These are phyloP conservation scores for Rubia yunnanensis DNA, from an alignment of 257 asterid genomes.

Conservation along the genomic window DNA sequence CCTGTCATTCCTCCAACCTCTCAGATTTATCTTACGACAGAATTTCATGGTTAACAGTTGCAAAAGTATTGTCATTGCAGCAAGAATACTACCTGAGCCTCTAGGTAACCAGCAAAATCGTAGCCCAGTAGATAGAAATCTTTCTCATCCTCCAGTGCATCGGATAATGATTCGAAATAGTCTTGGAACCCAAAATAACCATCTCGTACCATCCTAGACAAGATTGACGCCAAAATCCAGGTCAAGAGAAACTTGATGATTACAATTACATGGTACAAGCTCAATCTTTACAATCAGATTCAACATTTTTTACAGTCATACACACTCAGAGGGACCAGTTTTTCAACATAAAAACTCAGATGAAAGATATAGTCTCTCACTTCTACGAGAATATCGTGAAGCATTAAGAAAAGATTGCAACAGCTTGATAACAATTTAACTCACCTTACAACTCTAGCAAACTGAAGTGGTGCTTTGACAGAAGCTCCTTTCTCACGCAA, in stretches of 20 bases:
- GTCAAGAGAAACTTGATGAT: not conserved
- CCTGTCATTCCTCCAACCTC: constrained; percentile 18
- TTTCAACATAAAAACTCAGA: not conserved
- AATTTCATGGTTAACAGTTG: not conserved
- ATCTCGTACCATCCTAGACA: constrained; percentile 41
- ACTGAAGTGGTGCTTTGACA: constrained; percentile 31
- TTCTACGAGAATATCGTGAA: not conserved
- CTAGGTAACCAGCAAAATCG: constrained; percentile 43
- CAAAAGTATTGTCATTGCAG: not conserved
- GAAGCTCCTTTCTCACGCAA: constrained; percentile 30
- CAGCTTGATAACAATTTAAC: constrained; percentile 11
- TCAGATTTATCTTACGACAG: constrained; percentile 10
- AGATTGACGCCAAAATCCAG: constrained; percentile 2
- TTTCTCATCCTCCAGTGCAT: constrained; percentile 33
- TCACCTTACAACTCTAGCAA: constrained; percentile 41
- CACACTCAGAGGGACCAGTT: not conserved
- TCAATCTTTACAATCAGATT: not conserved
- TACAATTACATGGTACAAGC: not conserved
- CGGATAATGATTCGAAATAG: constrained; percentile 33
- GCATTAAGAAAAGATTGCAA: not conserved
- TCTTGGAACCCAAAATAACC: constrained; percentile 47
- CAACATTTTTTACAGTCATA: not conserved
- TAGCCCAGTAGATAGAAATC: constrained; percentile 37
- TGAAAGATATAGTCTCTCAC: not conserved
- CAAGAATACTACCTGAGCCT: constrained; percentile 37